phyloP scores from a whole-genome alignment of 1,284 basidiomycete species.

The Apiotrichum domesticum region DNA sequence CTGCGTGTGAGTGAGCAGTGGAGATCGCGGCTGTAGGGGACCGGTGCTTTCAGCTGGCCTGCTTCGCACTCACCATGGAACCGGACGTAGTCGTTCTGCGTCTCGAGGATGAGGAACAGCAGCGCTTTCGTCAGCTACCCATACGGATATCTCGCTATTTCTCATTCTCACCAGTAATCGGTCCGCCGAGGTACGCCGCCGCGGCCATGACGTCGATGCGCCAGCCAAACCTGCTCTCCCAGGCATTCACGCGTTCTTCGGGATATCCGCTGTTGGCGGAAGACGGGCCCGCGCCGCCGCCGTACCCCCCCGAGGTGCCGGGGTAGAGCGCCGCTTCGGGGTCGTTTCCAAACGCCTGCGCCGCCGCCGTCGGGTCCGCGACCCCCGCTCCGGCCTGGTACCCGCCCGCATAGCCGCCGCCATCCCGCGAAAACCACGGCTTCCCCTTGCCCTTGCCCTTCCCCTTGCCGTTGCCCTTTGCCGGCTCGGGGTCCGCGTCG shows the following conservation, averaged over 20 bases:
- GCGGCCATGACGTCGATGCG: conserved; percentile 66
- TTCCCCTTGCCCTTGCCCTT: conserved; percentile 40
- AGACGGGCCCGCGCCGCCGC: background rate
- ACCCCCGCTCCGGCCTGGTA: conserved; percentile 61
- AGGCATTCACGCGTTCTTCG: conserved; percentile 56
- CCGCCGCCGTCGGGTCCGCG: conserved; percentile 36
- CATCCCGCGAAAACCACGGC: conserved; percentile 56
- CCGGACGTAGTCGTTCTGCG: conserved; percentile 69
- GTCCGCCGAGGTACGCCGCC: conserved; percentile 64
- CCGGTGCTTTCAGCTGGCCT: background rate
- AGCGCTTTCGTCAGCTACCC: conserved; percentile 51
- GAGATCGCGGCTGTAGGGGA: background rate
- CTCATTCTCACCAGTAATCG: conserved; percentile 59
- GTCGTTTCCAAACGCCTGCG: conserved; percentile 39
- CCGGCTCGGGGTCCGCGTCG: conserved; percentile 34
- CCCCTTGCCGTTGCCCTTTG: background rate
- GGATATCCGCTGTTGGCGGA: conserved; percentile 28
- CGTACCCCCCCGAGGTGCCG: conserved; percentile 32
- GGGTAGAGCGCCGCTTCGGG: conserved; percentile 28
- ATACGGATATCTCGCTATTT: background rate
- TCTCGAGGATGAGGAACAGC: conserved; percentile 64
- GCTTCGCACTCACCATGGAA: conserved; percentile 59
- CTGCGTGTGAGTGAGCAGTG: conserved; percentile 45
- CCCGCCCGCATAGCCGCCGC: background rate
- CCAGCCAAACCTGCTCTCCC: conserved; percentile 65